phyloP scores from a whole-genome alignment of 2,329 filamentous ascomycete species.

The Diplodia intermedia region DNA sequence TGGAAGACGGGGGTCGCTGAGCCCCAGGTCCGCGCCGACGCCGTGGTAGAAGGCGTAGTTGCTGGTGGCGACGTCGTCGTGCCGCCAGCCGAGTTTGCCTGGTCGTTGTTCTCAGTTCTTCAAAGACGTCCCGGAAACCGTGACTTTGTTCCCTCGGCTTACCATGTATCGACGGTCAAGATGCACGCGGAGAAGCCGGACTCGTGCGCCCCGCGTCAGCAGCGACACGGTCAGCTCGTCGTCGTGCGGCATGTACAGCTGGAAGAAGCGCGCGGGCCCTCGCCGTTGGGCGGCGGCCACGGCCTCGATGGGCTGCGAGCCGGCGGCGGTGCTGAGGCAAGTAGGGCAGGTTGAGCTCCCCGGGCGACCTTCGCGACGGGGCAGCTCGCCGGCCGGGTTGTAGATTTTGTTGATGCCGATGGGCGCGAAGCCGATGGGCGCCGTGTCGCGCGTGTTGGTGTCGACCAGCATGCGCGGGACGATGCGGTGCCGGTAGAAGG shows the following conservation, averaged over 20 bases:
- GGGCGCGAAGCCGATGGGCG: conserved; percentile 69
- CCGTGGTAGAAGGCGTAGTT: conserved; percentile 71
- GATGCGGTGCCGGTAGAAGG: conserved; percentile 69
- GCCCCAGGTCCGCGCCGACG: conserved; percentile 64
- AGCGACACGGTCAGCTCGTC: conserved; percentile 65
- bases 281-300: conserved; percentile 63
- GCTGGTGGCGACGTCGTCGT: conserved; percentile 62
- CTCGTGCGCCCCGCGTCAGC: conserved; percentile 60
- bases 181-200: conserved; percentile 65
- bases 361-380: conserved; percentile 66
- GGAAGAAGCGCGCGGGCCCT: conserved; percentile 64
- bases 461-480: conserved; percentile 68
- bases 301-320: conserved; percentile 63
- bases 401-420: conserved; percentile 73
- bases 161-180: conserved; percentile 68
- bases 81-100: conserved; percentile 64
- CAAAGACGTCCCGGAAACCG: no score
- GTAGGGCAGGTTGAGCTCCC: conserved; percentile 67
- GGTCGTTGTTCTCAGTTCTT: not conserved
- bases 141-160: not conserved
- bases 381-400: conserved; percentile 63
- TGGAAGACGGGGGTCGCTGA: conserved; percentile 67
- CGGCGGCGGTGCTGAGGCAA: conserved; percentile 66
- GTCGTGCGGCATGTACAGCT: conserved; percentile 70
- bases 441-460: conserved; percentile 65